Evolutionary conservation across 1,284 basidiomycete species (phyloP), one percentile per base, ranked within the genome.

Genomic region (Porodaedalea pini): DNA sequence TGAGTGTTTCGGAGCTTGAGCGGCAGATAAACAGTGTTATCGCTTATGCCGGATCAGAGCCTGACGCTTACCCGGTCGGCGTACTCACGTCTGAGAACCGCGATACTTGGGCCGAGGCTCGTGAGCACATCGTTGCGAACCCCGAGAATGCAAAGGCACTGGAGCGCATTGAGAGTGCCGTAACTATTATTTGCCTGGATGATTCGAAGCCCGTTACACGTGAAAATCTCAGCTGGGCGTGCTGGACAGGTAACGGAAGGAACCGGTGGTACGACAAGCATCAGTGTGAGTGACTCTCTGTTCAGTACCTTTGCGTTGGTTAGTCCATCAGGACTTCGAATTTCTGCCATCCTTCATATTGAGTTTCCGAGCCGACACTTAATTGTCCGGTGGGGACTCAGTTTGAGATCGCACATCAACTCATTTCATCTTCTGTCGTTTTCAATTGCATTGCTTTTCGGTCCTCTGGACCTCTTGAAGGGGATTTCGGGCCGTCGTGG

Each of bases 201-300:
- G 90, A 92, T 68, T 79, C 77, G 11, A 78, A 79, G 54, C 92
- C 92, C 0, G 75, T 90, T 41, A 92, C 89, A 11, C 79, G 91
- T 36, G 92, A 98, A 65, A 86, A 93, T 40, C 78, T 89, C 17
- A 89, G 88, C 56, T 92, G 91, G 87, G 77, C 74, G 21, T 85
- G 88, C 61, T 99, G 96, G 96, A 88, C 89, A 27, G 96, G 96
- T 43, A 86, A 97, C 64, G 94, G 92, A 41, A 80, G 85, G 62
- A 98, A 98, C 73, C 79, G 96, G 60, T 99, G 92, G 81, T 98
- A 90, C 70, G 97, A 99, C 78, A 99, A 99, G 75, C 96, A 99
- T 71, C 91, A 98, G 71, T 68, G 91, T 92, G 71, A 61, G 86
- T 77, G 21, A 15, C 45, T 29, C 29, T 51, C n/a, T 39, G 40